A percentile compares a stretch with the other conserved stretches of the same genome.
phyloP scores from a whole-genome alignment of 164 flowering plant genomes.

The Piper betle region DNA sequence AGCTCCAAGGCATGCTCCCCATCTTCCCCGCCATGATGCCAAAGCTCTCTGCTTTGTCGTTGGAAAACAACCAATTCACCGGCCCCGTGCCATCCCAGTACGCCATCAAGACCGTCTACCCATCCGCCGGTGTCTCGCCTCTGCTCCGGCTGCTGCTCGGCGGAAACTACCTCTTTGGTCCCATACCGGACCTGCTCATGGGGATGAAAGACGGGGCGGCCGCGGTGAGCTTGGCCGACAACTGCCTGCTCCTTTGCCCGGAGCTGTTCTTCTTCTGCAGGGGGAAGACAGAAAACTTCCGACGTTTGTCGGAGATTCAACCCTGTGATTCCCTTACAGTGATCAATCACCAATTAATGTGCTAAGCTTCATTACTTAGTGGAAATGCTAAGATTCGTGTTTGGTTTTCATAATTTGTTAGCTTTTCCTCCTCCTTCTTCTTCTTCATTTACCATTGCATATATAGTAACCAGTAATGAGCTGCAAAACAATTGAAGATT shows the following conservation, averaged over 20 bases:
- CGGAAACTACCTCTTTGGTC: conserved; percentile 68
- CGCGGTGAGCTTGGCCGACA: conserved; percentile 44
- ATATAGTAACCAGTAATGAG: no score
- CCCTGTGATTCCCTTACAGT: conserved; percentile 47
- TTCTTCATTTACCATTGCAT: no score
- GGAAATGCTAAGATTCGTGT: background rate
- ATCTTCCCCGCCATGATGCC: conserved; percentile 64
- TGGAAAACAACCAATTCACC: conserved; percentile 63
- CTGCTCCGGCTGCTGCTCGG: conserved; percentile 59
- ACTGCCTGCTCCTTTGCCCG: conserved; percentile 71
- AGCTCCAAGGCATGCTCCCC: conserved; percentile 55
- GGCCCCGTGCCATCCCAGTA: conserved; percentile 67
- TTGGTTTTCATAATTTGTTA: no score
- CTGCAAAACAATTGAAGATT: no score
- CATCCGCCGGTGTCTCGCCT: conserved; percentile 29
- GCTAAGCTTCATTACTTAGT: background rate
- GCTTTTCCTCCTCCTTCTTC: no score
- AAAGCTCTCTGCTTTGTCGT: conserved; percentile 51
- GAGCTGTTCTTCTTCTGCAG: conserved; percentile 57
- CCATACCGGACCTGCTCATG: conserved; percentile 52
- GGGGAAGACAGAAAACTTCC: conserved; percentile 61
- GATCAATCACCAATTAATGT: background rate
- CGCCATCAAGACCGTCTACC: conserved; percentile 35
- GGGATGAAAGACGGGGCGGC: conserved; percentile 45
- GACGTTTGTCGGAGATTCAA: conserved; percentile 46